These are phyloP conservation scores for Nothopassalora personata DNA, from an alignment of 2,329 filamentous ascomycete species.

Conservation along the genomic window DNA sequence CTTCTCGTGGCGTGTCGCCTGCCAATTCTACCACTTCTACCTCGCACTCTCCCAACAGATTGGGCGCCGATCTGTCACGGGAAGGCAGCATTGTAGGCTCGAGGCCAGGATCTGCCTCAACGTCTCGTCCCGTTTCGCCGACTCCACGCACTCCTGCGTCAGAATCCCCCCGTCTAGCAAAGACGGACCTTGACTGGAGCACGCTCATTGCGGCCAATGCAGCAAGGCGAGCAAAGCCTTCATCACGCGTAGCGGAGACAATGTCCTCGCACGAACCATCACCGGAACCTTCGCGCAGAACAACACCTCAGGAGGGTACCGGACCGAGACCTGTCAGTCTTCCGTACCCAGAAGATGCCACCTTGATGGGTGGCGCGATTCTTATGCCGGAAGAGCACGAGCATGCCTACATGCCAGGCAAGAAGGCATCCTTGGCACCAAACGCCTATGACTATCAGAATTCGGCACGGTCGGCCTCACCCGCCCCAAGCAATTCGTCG, in stretches of 20 bases:
- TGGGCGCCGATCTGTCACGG: conserved; percentile 19
- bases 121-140: conserved; percentile 27
- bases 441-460: not conserved
- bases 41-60: conserved; percentile 18
- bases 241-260: conserved; percentile 23
- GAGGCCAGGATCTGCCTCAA: conserved; percentile 18
- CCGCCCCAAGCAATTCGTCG: conserved; percentile 14
- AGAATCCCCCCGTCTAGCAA: conserved; percentile 26
- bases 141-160: conserved; percentile 18
- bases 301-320: conserved; percentile 14
- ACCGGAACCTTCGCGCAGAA: conserved; percentile 31
- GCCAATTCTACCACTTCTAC: conserved; percentile 14
- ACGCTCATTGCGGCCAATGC: conserved; percentile 25
- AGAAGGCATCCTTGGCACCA: conserved; percentile 7
- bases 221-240: conserved; percentile 21
- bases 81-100: conserved; percentile 17
- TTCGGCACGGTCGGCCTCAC: conserved; percentile 13
- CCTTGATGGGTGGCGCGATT: conserved; percentile 30
- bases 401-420: conserved; percentile 34
- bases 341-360: conserved; percentile 42
- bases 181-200: conserved; percentile 31
- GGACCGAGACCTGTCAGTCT: conserved; percentile 23
- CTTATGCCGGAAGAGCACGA: conserved; percentile 41
- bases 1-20: conserved; percentile 25
- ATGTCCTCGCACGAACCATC: conserved; percentile 2